These are phyloP conservation scores for Areca catechu DNA, from an alignment of 176 grass and related monocot species.

Conservation along the genomic window DNA sequence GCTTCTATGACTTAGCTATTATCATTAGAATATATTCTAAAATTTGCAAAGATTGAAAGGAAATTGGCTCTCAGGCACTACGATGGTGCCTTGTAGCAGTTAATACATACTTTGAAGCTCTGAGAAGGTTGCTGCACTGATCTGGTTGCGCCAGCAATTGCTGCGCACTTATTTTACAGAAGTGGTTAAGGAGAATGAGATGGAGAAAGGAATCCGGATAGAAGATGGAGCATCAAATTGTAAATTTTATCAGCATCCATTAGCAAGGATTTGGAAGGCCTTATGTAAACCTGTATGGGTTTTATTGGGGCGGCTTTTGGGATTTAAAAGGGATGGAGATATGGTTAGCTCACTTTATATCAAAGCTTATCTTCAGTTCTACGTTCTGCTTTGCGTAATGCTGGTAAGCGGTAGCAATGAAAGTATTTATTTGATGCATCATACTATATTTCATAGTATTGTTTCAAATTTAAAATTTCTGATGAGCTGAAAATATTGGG, in stretches of 20 bases:
- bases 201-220: conserved; percentile 7
- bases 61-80: conserved; percentile 64
- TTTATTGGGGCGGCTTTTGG: conserved; percentile 26
- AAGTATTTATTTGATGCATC: no score
- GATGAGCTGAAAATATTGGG: no score
- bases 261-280: conserved; percentile 35
- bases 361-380: conserved; percentile 47
- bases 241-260: conserved; percentile 18
- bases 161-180: conserved; percentile 26
- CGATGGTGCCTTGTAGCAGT: conserved; percentile 68
- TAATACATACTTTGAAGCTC: conserved; percentile 60
- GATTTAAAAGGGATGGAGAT: conserved; percentile 27
- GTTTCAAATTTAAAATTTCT: no score
- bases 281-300: conserved; percentile 36
- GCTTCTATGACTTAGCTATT: no score
- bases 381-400: conserved; percentile 43
- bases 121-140: conserved; percentile 55
- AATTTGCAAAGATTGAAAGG: background rate
- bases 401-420: conserved; percentile 34
- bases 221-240: conserved; percentile 20
- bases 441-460: no score
- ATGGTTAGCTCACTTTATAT: conserved; percentile 34
- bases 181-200: conserved; percentile 5
- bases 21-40: no score
- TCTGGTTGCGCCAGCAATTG: conserved; percentile 76